These are phyloP conservation scores for Umbelopsis isabellina DNA, from an alignment of 192 early-diverging fungal species.

Conservation along the genomic window DNA sequence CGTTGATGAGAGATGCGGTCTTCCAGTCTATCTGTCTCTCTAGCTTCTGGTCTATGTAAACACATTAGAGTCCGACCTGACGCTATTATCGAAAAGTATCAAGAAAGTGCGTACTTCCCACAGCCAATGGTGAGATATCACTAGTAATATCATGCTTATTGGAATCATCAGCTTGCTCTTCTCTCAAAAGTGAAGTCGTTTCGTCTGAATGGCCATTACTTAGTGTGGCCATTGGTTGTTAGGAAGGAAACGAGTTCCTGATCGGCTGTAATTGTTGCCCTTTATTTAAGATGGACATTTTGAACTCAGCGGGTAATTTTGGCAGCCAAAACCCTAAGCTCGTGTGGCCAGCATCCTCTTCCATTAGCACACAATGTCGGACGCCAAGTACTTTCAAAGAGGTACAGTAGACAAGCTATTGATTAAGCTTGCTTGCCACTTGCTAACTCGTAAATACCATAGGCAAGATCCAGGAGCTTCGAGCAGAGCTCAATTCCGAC, in stretches of 20 bases:
- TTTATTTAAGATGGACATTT: no score
- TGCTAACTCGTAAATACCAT: slow-evolving; percentile 9
- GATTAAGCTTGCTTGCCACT: not conserved
- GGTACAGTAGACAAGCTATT: slow-evolving; percentile 31
- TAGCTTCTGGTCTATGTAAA: not conserved
- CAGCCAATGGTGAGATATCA: slow-evolving; percentile 2
- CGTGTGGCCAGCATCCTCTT: not conserved
- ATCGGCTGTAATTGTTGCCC: no score
- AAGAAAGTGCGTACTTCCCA: not conserved
- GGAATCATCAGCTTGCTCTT: not conserved
- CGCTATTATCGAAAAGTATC: not conserved
- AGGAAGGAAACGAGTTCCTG: no score
- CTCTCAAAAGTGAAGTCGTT: not conserved
- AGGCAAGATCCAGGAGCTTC: slow-evolving; percentile 92
- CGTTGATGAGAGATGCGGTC: slow-evolving; percentile 4
- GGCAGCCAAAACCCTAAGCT: not conserved
- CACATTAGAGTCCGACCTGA: not conserved
- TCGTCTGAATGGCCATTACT: not conserved
- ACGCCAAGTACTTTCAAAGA: slow-evolving; percentile 63
- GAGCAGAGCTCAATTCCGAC: slow-evolving; percentile 82
- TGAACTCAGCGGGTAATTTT: no score
- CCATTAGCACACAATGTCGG: slow-evolving; percentile 45
- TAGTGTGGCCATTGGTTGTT: not conserved
- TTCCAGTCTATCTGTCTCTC: slow-evolving; percentile 3
- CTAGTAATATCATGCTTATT: not conserved